Evolutionary conservation across 1,139 yeast genomes (phyloP), one percentile per base, ranked within the genome.

Genomic region (Kluyveromyces marxianus): DNA sequence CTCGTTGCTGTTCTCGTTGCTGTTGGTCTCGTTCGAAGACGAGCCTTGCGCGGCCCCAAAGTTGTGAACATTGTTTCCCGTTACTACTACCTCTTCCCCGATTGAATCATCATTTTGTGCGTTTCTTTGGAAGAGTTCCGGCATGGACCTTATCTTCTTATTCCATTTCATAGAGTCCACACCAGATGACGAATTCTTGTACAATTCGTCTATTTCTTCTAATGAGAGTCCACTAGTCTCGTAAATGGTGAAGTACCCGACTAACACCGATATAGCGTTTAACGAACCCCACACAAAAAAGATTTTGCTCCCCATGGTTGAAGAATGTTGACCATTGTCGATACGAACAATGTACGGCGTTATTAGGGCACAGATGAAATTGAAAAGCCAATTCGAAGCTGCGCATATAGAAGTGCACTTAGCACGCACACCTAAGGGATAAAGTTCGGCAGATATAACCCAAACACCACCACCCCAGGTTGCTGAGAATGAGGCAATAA

Each of bases 391-490:
- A 69, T 85, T 86, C 33, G 85, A 77, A 28, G 86, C 85, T 27
- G 84, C 77, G 44, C 90, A 82, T 44, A 86, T 69, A 39, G 90
- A 81, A 72, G 86, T 83, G 50, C 88, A 87, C 69, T 83, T 82
- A 32, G 90, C 78, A 69, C 92, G 77, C 54, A 85, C 81, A 58
- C 90, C 79, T 53, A 84, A 72, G 45, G 95, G 90, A 67, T 79
- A 86, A 39, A 84, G 72, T 67, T 87, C 96, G 35, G 92, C 82
- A 46, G 82, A 77, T 56, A 84, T 80, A 47, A 83, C 83, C 77
- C 80, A 88, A 39, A 82, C 85, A 53, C 83, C 81, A 52, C 95
- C 95, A 48, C 92, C 96, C 95, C 95, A 86, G 5, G 95, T 81
- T 35, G 84, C 75, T 34, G 95, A 92, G 63, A 86, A 87, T 63